Evolutionary conservation across 345 rosid species (phyloP).

Genomic region (Draba incana): DNA sequence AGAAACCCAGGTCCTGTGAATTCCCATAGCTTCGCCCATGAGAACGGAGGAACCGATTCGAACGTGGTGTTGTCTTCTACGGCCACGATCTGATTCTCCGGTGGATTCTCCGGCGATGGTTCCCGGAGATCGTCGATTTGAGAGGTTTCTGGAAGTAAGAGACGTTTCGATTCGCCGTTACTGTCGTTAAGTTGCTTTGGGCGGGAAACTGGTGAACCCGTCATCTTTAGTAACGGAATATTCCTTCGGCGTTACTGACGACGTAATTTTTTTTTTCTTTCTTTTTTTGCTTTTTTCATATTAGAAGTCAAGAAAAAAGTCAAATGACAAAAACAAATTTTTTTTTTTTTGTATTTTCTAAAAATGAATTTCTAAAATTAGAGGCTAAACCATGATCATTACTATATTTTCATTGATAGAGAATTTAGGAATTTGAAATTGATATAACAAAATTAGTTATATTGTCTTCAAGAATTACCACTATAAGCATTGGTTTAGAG

Average conservation of each 20-base stretch:
- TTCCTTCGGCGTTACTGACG: constrained; percentile 33
- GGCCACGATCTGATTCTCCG: constrained; percentile 55
- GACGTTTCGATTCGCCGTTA: constrained; percentile 53
- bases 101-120: constrained; percentile 44
- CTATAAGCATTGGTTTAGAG: constrained; percentile 25
- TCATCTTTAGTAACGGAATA: constrained; percentile 34
- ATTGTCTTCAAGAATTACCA: constrained; percentile 4
- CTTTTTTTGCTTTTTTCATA: background rate
- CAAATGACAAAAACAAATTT: constrained; percentile 18
- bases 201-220: constrained; percentile 39
- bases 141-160: constrained; percentile 40
- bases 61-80: constrained; percentile 36
- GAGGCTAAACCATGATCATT: background rate
- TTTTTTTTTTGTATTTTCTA: background rate
- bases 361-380: constrained; percentile 22
- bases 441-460: constrained; percentile 9
- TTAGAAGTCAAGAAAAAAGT: constrained; percentile 25
- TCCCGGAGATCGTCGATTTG: constrained; percentile 37
- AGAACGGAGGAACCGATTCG: constrained; percentile 68
- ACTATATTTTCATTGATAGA: background rate
- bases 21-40: constrained; percentile 89
- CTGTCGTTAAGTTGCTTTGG: constrained; percentile 36
- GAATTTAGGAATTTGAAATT: background rate
- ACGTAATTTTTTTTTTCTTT: background rate
- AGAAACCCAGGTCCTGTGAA: constrained; percentile 95